phyloP scores from a whole-genome alignment of 129 eudicot species.

The Flaveria sonorensis region DNA sequence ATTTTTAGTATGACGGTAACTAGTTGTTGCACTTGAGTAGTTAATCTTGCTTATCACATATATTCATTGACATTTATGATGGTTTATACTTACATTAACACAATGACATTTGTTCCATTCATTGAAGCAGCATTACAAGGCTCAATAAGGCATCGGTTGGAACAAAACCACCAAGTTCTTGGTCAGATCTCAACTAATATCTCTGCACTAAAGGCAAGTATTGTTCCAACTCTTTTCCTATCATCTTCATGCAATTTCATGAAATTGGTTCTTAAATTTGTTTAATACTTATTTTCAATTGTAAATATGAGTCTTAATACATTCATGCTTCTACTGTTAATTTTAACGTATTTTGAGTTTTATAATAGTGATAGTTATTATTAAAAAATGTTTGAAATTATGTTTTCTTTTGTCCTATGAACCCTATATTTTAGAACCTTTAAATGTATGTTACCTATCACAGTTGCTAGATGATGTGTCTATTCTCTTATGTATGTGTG shows the following conservation, averaged over 20 bases:
- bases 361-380: neutral
- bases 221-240: slow-evolving; percentile 2
- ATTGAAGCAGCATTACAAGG: slow-evolving; percentile 56
- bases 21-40: neutral
- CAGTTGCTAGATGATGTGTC: neutral
- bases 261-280: neutral
- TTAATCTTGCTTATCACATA: neutral
- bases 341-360: neutral
- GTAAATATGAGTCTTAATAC: neutral
- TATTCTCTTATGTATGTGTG: neutral
- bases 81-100: slow-evolving; percentile 9
- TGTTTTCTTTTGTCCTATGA: neutral
- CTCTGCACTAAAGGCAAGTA: slow-evolving; percentile 56
- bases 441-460: neutral
- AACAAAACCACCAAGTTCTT: slow-evolving; percentile 67
- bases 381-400: neutral
- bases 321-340: neutral
- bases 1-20: neutral
- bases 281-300: neutral
- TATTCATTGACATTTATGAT: neutral
- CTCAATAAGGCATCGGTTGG: slow-evolving; percentile 59
- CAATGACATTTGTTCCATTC: slow-evolving; percentile 10
- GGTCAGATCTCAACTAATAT: slow-evolving; percentile 66
- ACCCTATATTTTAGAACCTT: neutral
- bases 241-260: neutral